Percentiles rank a stretch among this genome's conserved stretches.
Evolutionary conservation across 1,139 yeast species (phyloP).

Genomic region (Chernovozyma aurita): DNA sequence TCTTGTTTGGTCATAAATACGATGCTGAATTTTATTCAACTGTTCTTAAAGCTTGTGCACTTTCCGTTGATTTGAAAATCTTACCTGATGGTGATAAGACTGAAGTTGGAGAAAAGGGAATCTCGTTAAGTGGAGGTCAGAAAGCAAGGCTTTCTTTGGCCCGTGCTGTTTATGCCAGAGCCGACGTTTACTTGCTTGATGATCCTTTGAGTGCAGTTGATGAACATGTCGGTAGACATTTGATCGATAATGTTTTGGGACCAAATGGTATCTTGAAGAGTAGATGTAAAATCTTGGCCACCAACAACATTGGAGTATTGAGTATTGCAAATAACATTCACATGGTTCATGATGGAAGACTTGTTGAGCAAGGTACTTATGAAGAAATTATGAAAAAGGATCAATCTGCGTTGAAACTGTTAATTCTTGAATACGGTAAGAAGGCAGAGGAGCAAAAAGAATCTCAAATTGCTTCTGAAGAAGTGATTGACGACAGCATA

Average conservation of each 20-base stretch:
- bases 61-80: slow-evolving; percentile 68
- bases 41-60: slow-evolving; percentile 86
- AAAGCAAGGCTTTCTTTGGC: slow-evolving; percentile 92
- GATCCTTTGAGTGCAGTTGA: slow-evolving; percentile 73
- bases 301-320: slow-evolving; percentile 83
- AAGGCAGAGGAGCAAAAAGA: slow-evolving; percentile 22
- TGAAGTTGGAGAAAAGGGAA: slow-evolving; percentile 95
- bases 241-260: slow-evolving; percentile 75
- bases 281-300: slow-evolving; percentile 79
- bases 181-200: slow-evolving; percentile 85
- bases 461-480: neutral
- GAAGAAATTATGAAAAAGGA: slow-evolving; percentile 50
- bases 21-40: slow-evolving; percentile 77
- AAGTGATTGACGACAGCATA: neutral
- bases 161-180: slow-evolving; percentile 92
- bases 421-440: slow-evolving; percentile 75
- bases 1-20: slow-evolving; percentile 80
- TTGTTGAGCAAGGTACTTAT: slow-evolving; percentile 75
- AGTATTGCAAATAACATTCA: slow-evolving; percentile 71
- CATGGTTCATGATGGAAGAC: slow-evolving; percentile 70
- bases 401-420: slow-evolving; percentile 52
- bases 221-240: slow-evolving; percentile 88
- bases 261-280: slow-evolving; percentile 71
- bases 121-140: slow-evolving; percentile 96
- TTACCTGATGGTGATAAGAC: slow-evolving; percentile 88